These are phyloP conservation scores for Picocystis salinarum DNA, from an alignment of 139 green algal genomes.

Conservation along the genomic window DNA sequence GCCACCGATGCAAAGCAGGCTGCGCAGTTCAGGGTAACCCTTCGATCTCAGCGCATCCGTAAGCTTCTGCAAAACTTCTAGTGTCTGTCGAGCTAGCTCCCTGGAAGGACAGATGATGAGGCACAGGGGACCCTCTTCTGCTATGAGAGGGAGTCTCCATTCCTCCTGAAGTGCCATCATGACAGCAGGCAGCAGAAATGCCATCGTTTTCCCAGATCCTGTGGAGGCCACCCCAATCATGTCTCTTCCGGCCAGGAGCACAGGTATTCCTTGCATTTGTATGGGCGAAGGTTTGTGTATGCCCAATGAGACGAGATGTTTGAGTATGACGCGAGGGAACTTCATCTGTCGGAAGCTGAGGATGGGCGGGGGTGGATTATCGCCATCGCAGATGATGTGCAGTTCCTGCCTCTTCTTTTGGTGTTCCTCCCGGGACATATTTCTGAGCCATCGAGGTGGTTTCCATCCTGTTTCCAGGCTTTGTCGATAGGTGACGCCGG, in stretches of 20 bases:
- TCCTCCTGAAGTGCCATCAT: constrained; percentile 59
- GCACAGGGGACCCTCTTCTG: constrained; percentile 71
- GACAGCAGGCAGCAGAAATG: constrained; percentile 81
- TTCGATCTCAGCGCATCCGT: constrained; percentile 22
- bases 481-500: constrained; percentile 47
- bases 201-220: constrained; percentile 86
- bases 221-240: constrained; percentile 99
- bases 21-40: constrained; percentile 51
- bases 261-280: constrained; percentile 86
- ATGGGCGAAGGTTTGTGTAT: constrained; percentile 67
- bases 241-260: constrained; percentile 78
- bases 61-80: constrained; percentile 51
- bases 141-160: constrained; percentile 45
- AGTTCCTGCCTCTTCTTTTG: constrained; percentile 62
- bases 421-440: constrained; percentile 35
- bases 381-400: constrained; percentile 75
- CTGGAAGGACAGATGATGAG: constrained; percentile 82
- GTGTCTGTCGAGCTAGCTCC: constrained; percentile 83
- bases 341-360: constrained; percentile 56
- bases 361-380: constrained; percentile 69
- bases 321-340: constrained; percentile 22
- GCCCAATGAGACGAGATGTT: background rate
- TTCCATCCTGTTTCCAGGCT: constrained; percentile 80
- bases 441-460: constrained; percentile 51
- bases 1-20: constrained; percentile 78